A percentile compares a stretch with the other conserved stretches of the same genome.
These are phyloP conservation scores for Dioszegia hungarica DNA, from an alignment of 768 basidiomycete genomes.

Conservation along the genomic window DNA sequence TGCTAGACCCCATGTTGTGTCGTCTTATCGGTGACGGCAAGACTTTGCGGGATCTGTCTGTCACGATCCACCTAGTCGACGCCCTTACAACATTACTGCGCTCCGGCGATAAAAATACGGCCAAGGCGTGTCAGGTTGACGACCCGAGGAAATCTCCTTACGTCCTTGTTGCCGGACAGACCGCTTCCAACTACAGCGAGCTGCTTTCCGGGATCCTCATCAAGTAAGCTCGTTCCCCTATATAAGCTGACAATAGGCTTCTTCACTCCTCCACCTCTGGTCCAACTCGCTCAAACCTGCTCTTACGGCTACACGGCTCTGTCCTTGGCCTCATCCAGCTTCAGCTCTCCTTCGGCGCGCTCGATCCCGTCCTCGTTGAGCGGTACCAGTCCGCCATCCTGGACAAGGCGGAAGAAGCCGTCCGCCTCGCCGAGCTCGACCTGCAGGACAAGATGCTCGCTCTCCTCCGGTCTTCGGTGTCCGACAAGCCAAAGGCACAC, in stretches of 20 bases:
- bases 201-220: slow-evolving; percentile 54
- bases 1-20: slow-evolving; percentile 75
- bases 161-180: slow-evolving; percentile 58
- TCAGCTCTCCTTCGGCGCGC: slow-evolving; percentile 73
- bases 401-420: slow-evolving; percentile 56
- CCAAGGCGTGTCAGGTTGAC: slow-evolving; percentile 65
- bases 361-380: slow-evolving; percentile 60
- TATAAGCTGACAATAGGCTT: neutral
- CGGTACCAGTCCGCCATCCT: slow-evolving; percentile 67
- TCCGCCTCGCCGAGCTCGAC: slow-evolving; percentile 67
- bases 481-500: slow-evolving; percentile 12
- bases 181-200: slow-evolving; percentile 6
- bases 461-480: slow-evolving; percentile 75
- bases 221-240: slow-evolving; percentile 53
- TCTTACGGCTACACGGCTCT: slow-evolving; percentile 51
- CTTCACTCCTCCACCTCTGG: neutral
- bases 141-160: slow-evolving; percentile 64
- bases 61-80: slow-evolving; percentile 72
- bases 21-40: slow-evolving; percentile 16
- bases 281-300: neutral
- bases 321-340: slow-evolving; percentile 77
- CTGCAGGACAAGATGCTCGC: slow-evolving; percentile 91
- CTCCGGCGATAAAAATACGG: slow-evolving; percentile 85
- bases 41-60: slow-evolving; percentile 51
- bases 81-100: slow-evolving; percentile 69